Evolutionary conservation across 2,329 filamentous ascomycete genomes (phyloP).

Genomic region (Clarireedia monteithiana): DNA sequence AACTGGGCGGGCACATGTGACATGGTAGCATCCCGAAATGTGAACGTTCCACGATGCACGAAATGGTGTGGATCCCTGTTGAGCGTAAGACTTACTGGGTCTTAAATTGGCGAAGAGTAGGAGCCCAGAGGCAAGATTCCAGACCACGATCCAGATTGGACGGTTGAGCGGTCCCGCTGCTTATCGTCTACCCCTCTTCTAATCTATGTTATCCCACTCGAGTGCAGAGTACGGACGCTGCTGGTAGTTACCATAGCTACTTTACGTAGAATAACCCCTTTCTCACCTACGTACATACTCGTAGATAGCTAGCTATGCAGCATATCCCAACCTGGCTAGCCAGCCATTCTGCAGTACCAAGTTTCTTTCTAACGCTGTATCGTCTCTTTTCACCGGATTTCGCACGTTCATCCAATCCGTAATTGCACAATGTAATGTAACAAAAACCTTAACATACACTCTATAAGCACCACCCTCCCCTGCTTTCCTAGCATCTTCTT

Average conservation of each 20-base stretch:
- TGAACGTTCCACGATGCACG: conserved; percentile 10
- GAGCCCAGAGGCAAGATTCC: background rate
- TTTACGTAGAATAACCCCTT: too few species aligned
- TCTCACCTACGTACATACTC: too few species aligned
- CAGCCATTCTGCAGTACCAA: background rate
- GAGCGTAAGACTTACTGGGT: background rate
- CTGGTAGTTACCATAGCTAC: too few species aligned
- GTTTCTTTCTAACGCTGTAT: background rate
- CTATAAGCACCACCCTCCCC: background rate
- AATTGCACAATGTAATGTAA: conserved; percentile 2
- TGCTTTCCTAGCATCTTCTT: background rate
- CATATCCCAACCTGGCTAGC: background rate
- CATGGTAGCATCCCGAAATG: conserved; percentile 8
- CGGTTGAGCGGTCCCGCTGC: background rate
- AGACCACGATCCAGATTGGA: conserved; percentile 1
- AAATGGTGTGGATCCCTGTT: conserved; percentile 1
- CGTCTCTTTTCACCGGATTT: background rate
- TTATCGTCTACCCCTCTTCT: conserved; percentile 10
- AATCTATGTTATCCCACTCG: background rate
- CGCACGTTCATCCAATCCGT: background rate
- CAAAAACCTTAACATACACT: conserved; percentile 5
- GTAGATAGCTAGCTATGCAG: too few species aligned
- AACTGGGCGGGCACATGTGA: conserved; percentile 3
- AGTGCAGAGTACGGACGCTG: background rate
- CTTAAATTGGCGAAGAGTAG: background rate